Conservation (phyloP, 1,284 basidiomycete species). For the Peniophora sp. region DNA sequence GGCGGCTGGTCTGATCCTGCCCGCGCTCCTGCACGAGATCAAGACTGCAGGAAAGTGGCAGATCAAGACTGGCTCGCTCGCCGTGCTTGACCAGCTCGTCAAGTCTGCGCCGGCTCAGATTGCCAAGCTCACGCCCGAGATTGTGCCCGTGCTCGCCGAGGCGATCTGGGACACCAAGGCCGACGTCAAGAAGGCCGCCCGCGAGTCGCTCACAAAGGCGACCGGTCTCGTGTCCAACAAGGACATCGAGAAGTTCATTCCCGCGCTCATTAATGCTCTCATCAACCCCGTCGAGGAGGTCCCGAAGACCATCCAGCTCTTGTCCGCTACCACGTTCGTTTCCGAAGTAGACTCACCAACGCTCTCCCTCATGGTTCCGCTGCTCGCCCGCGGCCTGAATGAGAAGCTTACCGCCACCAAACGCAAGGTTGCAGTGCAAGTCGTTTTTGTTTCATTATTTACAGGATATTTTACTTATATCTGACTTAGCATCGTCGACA, state of each 20-base stretch:
- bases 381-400: slow-evolving; percentile 90
- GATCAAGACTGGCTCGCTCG: slow-evolving; percentile 88
- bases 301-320: slow-evolving; percentile 90
- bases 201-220: slow-evolving; percentile 89
- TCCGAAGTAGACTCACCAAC: slow-evolving; percentile 99
- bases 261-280: slow-evolving; percentile 93
- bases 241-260: slow-evolving; percentile 98
- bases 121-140: slow-evolving; percentile 90
- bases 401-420: slow-evolving; percentile 95
- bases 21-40: slow-evolving; percentile 89
- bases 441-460: slow-evolving; percentile 13
- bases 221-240: slow-evolving; percentile 97
- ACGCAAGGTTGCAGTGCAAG: slow-evolving; percentile 93
- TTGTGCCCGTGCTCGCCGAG: slow-evolving; percentile 92
- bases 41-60: slow-evolving; percentile 99
- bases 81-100: slow-evolving; percentile 88
- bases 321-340: slow-evolving; percentile 99
- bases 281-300: slow-evolving; percentile 99
- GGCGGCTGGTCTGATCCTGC: slow-evolving; percentile 82
- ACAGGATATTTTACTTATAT: slow-evolving; percentile 7
- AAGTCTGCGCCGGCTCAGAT: slow-evolving; percentile 79
- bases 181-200: slow-evolving; percentile 98
- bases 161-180: slow-evolving; percentile 99
- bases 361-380: slow-evolving; percentile 97
- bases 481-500: slow-evolving; percentile 76